A percentile compares a stretch with the other conserved stretches of the same genome.
Conservation (phyloP, 2,329 filamentous ascomycete genomes). For the Didymella pinodella region DNA sequence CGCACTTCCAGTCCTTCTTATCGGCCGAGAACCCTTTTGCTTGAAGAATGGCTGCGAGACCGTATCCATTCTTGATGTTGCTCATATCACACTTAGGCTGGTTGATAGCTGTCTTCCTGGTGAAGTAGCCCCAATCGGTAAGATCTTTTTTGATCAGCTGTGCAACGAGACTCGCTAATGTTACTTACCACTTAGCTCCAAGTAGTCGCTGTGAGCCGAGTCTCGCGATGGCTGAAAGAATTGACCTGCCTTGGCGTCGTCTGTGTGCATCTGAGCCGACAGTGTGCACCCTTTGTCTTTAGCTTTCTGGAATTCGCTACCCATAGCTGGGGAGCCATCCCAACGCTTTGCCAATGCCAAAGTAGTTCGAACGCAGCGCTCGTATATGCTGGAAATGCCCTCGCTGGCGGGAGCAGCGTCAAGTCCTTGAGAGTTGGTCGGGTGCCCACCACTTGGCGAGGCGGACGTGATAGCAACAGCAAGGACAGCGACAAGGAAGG, state of each 20-base stretch:
- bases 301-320: constrained; percentile 3
- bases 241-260: constrained; percentile 7
- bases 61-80: constrained; percentile 10
- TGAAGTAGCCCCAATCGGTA: constrained; percentile 10
- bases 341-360: constrained; percentile 6
- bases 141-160: constrained; percentile 8
- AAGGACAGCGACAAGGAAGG: neutral
- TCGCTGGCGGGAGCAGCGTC: too few species aligned
- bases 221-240: constrained; percentile 3
- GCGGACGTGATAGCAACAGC: constrained; percentile 1
- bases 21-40: constrained; percentile 10
- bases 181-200: constrained; percentile 7
- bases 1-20: constrained; percentile 14
- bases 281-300: constrained; percentile 5
- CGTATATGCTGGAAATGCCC: neutral
- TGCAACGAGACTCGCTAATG: too few species aligned
- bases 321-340: constrained; percentile 17
- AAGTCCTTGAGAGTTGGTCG: neutral
- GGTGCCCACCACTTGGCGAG: neutral
- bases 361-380: neutral
- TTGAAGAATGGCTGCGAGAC: neutral
- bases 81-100: constrained; percentile 13
- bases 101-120: constrained; percentile 1
- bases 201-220: constrained; percentile 10
- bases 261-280: constrained; percentile 11